These are phyloP conservation scores for Aspergillus bombycis DNA, from an alignment of 2,329 filamentous ascomycete genomes.

Conservation along the genomic window DNA sequence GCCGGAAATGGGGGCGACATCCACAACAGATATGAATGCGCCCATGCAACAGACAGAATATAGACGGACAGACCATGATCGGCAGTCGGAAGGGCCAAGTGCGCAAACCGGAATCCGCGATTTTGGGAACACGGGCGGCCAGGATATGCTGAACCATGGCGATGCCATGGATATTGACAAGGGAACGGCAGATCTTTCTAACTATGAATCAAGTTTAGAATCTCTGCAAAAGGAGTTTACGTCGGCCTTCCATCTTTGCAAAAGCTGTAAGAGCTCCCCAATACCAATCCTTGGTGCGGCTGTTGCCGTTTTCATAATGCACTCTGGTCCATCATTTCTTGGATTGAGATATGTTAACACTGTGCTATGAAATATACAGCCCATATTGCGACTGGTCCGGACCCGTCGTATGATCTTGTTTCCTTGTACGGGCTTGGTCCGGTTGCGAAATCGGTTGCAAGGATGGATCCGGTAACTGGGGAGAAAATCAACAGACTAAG, in stretches of 20 bases:
- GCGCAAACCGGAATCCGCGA: conserved; percentile 24
- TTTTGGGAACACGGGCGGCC: conserved; percentile 25
- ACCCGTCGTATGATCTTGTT: conserved; percentile 62
- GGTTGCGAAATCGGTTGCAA: conserved; percentile 61
- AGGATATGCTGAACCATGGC: conserved; percentile 21
- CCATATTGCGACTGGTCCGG: conserved; percentile 56
- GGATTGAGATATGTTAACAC: conserved; percentile 48
- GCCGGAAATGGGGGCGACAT: conserved; percentile 16
- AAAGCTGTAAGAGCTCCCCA: conserved; percentile 53
- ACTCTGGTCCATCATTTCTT: conserved; percentile 29
- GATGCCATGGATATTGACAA: conserved; percentile 47
- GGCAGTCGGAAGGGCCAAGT: conserved; percentile 25
- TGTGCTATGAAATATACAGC: conserved; percentile 39
- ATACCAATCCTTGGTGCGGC: conserved; percentile 43
- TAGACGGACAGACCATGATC: conserved; percentile 40
- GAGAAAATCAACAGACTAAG: conserved; percentile 67
- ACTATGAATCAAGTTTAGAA: conserved; percentile 40
- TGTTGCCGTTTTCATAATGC: conserved; percentile 30
- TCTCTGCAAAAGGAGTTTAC: conserved; percentile 51
- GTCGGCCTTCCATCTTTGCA: conserved; percentile 52
- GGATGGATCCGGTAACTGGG: conserved; percentile 63
- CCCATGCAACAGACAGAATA: conserved; percentile 31
- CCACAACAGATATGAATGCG: conserved; percentile 20
- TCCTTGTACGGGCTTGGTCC: conserved; percentile 60
- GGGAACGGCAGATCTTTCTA: conserved; percentile 23